Base-by-base conservation (phyloP, 192 early-diverging fungal species). In the Entomortierella beljakovae region DNA sequence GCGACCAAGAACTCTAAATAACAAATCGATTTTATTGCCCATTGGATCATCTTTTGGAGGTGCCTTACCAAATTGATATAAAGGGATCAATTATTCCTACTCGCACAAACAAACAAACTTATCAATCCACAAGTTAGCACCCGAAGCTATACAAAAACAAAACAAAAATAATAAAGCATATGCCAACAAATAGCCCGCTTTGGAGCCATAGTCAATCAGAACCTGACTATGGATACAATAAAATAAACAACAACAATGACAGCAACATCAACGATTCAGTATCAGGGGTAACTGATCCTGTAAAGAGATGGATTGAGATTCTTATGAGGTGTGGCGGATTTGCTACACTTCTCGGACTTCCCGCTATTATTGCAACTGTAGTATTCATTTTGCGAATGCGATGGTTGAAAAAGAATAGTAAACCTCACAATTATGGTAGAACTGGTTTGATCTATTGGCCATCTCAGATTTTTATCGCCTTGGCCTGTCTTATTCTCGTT, bases 381-480 rank as follows among this genome's bases (percentile, higher is more conserved):
- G 20, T 26, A 20, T 55, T 61, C 35, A 15, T 67, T 20, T 20
- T n/a, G 8, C 71, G 71, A 29, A 67, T 74, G 7, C 23, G 49
- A 2, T 55, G 57, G 48, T 25, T 74, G 7, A 20, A 25, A 9
- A 16, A 5, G 11, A 42, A 61, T 18, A 6, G 64, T 15, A 31
- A 2, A 20, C 64, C 71, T 13, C 72, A 76, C 31, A 23, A 22
- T 8, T 76, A 62, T 42, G 72, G 72, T 9, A 42, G 64, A 2
- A 76, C 72, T 22, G 29, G 50, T 22, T 2, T 48, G 20, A 76
- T 68, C 57, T 76, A 68, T 46, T 76, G 72, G 72, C 72, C 72
- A 1, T 60, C 64, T 2, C 72, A 76, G 59, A 49, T 62, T n/a
- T 68, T 62, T 31, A 76, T 76, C 5, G 10, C 40, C 5, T 15